Conservation (phyloP, 2,329 filamentous ascomycete species). For the Aspergillus fischeri region DNA sequence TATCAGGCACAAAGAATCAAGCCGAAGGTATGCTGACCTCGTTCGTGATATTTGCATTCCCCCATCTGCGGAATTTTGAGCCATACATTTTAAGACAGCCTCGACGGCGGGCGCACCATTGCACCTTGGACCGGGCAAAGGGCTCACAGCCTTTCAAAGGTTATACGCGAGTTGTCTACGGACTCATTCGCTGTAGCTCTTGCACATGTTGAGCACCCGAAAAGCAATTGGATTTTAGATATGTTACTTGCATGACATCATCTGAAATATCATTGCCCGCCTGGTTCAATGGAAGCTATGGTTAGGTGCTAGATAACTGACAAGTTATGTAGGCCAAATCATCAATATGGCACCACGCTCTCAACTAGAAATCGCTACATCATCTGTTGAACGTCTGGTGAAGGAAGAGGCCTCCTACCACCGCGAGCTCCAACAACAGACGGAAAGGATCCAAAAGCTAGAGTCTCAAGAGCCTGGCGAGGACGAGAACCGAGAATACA, state of each 20-base stretch:
- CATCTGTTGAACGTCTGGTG: slow-evolving; percentile 74
- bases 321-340: slow-evolving; percentile 1
- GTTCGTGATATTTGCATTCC: neutral
- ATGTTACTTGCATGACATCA: neutral
- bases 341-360: slow-evolving; percentile 69
- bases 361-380: slow-evolving; percentile 78
- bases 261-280: neutral
- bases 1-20: neutral
- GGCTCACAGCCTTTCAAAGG: neutral
- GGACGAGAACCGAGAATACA: slow-evolving; percentile 74
- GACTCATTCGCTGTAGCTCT: neutral
- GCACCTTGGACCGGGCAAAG: neutral
- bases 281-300: neutral
- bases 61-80: neutral
- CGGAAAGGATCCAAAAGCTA: slow-evolving; percentile 66
- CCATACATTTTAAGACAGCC: neutral
- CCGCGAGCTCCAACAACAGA: slow-evolving; percentile 74
- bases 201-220: neutral
- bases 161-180: neutral
- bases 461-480: slow-evolving; percentile 62
- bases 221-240: neutral
- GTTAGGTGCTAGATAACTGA: neutral
- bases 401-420: slow-evolving; percentile 92
- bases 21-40: neutral
- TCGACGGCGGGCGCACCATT: neutral